Base-by-base conservation (phyloP, 106 monocot species). In the Alisma plantagoaquatica region DNA sequence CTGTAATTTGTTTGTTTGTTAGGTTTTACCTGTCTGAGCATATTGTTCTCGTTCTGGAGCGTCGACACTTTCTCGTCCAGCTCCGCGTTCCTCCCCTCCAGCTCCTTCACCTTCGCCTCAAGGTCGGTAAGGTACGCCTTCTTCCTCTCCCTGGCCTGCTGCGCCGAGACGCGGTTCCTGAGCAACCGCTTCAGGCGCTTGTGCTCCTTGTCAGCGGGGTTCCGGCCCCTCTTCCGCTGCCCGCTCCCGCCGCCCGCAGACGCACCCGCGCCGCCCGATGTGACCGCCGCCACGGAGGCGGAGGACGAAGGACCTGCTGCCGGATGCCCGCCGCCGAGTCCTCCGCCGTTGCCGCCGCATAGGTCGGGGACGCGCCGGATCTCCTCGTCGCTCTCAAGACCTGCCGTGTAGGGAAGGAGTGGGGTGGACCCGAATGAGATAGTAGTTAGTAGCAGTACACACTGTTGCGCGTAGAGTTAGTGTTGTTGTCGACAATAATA, bases 121-220 rank as follows among this genome's bases (percentile, higher is more conserved):
- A 91, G 47, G 41, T 91, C 90, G 22, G 41, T 80, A 18, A 91
- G 46, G 29, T 91, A 77, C 2, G 80, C 84, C 77, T 91, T 90
- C 77, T 90, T 84, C 66, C 84, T 74, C 77, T 91, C 90, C 54
- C 90, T 74, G 4, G 90, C 90, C 29, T 91, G 80, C 65, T 91
- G 90, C 6, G 90, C 84, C 6, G 84, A 91, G 22, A 91, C 90
- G 51, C 90, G 60, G 51, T 91, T 91, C 72, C 84, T 76, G 48
- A 91, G 72, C 80, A 91, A 58, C 72, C 92, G 81, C 66, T 92
- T 92, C 16, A 92, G 73, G 12, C 86, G 78, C 51, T 82, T 86
- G 73, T 92, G 82, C 68, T 92, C 92, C 58, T 82, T 86, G 52
- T 92, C 92, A 23, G 86, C 86, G 0, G 82, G 64, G 56, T 65